A percentile compares a stretch with the other conserved stretches of the same genome.
phyloP scores from a whole-genome alignment of 2,329 filamentous ascomycete genomes.

The Hypoxylon sp. region DNA sequence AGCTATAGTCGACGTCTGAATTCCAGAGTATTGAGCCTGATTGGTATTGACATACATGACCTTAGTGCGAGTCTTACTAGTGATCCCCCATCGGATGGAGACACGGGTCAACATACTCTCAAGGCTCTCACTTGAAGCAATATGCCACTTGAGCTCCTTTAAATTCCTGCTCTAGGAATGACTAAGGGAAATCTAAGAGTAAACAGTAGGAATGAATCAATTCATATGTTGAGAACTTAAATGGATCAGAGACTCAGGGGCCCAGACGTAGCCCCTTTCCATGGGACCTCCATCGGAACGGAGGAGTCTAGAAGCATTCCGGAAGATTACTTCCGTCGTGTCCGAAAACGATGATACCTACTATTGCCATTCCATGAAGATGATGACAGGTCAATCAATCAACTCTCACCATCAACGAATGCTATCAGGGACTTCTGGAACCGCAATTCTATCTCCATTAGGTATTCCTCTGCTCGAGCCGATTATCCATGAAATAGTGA shows the following conservation, averaged over 20 bases:
- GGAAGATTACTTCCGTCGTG: slow-evolving; percentile 20
- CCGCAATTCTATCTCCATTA: neutral
- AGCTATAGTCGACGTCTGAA: neutral
- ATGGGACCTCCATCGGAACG: neutral
- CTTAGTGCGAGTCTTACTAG: neutral
- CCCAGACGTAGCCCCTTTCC: neutral
- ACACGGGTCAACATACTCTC: neutral
- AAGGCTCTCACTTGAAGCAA: neutral
- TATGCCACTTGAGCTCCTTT: neutral
- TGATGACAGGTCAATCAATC: neutral
- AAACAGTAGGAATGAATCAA: neutral
- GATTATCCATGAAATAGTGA: slow-evolving; percentile 4
- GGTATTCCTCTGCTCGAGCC: neutral
- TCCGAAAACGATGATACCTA: slow-evolving; percentile 7
- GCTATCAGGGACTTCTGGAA: neutral
- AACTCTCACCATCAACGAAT: neutral
- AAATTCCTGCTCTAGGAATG: neutral
- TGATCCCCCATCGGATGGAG: neutral
- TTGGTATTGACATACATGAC: neutral
- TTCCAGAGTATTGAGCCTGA: neutral
- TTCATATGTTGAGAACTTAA: slow-evolving; percentile 4
- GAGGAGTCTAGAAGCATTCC: neutral
- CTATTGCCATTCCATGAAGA: neutral
- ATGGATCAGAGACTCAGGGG: slow-evolving; percentile 1
- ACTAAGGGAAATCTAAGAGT: neutral